Evolutionary conservation across 2,329 filamentous ascomycete genomes (phyloP).

Genomic region (Trichophyton equinum): DNA sequence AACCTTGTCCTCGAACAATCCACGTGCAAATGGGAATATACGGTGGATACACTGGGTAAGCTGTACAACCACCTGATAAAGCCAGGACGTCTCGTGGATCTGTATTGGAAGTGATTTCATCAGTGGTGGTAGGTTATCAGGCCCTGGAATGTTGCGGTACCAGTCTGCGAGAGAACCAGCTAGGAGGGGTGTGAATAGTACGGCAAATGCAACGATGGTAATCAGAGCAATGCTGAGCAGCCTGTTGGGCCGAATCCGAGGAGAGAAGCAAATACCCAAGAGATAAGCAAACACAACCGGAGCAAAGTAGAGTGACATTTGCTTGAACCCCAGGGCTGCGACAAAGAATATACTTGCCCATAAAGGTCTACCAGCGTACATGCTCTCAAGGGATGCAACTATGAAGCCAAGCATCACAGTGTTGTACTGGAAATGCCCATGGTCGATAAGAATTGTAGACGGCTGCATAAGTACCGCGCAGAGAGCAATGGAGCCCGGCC

Average conservation of each 20-base stretch:
- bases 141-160: conserved; percentile 49
- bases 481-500: conserved; percentile 73
- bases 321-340: conserved; percentile 87
- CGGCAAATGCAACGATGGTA: conserved; percentile 59
- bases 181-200: conserved; percentile 64
- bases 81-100: conserved; percentile 52
- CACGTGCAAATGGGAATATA: conserved; percentile 92
- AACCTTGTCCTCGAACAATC: conserved; percentile 96
- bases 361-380: conserved; percentile 69
- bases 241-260: conserved; percentile 52
- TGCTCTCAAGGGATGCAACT: conserved; percentile 73
- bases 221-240: conserved; percentile 63
- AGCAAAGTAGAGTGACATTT: conserved; percentile 97
- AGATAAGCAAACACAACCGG: conserved; percentile 87
- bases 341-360: conserved; percentile 95
- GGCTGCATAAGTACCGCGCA: conserved; percentile 89
- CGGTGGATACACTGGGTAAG: conserved; percentile 73
- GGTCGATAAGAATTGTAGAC: conserved; percentile 78
- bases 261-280: conserved; percentile 72
- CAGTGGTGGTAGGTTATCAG: conserved; percentile 52
- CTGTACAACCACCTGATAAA: conserved; percentile 67
- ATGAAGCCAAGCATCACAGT: conserved; percentile 94
- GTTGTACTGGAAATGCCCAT: conserved; percentile 96
- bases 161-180: conserved; percentile 58
- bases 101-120: conserved; percentile 44